Percentiles rank a stretch among this genome's conserved stretches.
These are phyloP conservation scores for Plasmopara halstedii DNA, from an alignment of 352 stramenopile species.

Conservation along the genomic window DNA sequence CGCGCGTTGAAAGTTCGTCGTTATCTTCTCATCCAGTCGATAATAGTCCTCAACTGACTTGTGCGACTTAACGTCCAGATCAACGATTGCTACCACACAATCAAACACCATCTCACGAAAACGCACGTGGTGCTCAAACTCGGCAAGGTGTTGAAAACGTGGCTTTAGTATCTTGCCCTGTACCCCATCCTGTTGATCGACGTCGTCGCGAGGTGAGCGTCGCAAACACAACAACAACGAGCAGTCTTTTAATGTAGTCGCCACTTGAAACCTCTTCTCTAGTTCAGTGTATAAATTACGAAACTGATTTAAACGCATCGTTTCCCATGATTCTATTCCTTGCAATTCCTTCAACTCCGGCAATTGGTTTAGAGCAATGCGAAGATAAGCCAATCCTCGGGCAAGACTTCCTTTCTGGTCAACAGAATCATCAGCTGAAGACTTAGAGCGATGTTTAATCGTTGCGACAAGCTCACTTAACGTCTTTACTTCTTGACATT, in stretches of 20 bases:
- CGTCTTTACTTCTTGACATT: conserved; percentile 4
- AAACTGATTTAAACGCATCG: conserved; percentile 34
- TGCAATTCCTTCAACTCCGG: conserved; percentile 29
- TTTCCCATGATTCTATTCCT: conserved; percentile 26
- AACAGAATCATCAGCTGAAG: conserved; percentile 28
- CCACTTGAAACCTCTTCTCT: conserved; percentile 70
- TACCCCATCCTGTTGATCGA: conserved; percentile 1
- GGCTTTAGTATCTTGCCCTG: conserved; percentile 5
- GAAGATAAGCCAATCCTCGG: conserved; percentile 42
- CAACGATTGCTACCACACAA: conserved; percentile 76
- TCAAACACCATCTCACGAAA: conserved; percentile 67
- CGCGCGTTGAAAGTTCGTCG: conserved; percentile 41
- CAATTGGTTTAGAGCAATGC: conserved; percentile 35
- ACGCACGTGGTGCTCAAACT: conserved; percentile 57
- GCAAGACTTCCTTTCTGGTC: conserved; percentile 39
- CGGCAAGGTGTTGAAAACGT: conserved; percentile 54
- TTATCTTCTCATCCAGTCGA: conserved; percentile 73
- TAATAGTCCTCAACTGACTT: conserved; percentile 82
- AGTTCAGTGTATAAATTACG: conserved; percentile 49
- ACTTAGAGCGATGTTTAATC: conserved; percentile 9
- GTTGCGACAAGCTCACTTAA: conserved; percentile 27
- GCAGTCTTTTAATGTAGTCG: conserved; percentile 81
- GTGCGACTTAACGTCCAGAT: conserved; percentile 84
- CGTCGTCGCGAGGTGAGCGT: conserved; percentile 27
- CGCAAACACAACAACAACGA: conserved; percentile 70